Base-by-base conservation (phyloP, 257 asterid species). In the Nicotiana tabacum region DNA sequence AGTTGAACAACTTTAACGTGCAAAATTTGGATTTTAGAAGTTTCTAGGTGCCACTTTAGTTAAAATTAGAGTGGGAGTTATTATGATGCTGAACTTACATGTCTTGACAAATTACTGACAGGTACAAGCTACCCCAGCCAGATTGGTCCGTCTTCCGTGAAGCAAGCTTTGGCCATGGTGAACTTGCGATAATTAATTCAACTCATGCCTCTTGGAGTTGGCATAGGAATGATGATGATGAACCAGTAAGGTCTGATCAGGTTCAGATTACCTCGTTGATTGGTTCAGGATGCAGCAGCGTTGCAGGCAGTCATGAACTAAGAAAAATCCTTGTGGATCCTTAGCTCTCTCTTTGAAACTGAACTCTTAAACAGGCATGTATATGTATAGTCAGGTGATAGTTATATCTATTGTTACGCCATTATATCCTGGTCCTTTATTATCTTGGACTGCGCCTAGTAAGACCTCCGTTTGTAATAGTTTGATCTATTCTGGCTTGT, bases 161-260 rank as follows among this genome's bases (percentile, higher is more conserved):
- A 84, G 99, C 99, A 46, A 94, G 98, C 87, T 96, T 96, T 55
- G 98, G 98, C 6, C 99, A 96, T 80, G 99, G 99, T 1, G 98
- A 93, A 88, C 85, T 95, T 46, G 89, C 80, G 84, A 85, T 95
- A 61, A 89, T 76, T 80, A 95, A 95, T 86, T 77, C 94, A 24
- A 91, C 92, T 79, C 98, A 96, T 85, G 96, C 98, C 9, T 91
- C 87, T 64, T 96, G 99, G 99, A 95, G 96, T 70, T 94, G 99
- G 98, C 98, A 96, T 51, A 86, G 98, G 87, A 96, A 94, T 66
- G 97, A 91, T 21, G 97, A 93, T 17, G 98, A 95, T 29, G 97
- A 95, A 82, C 89, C 90, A 12, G 96, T 93, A 76, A 90, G 83
- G 66, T 93, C 96, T 2, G 98, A 95, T 90, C 89, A 93, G 70